Evolutionary conservation across 495 filamentous ascomycete genomes (phyloP).

Genomic region (Penicillium flavigenum): DNA sequence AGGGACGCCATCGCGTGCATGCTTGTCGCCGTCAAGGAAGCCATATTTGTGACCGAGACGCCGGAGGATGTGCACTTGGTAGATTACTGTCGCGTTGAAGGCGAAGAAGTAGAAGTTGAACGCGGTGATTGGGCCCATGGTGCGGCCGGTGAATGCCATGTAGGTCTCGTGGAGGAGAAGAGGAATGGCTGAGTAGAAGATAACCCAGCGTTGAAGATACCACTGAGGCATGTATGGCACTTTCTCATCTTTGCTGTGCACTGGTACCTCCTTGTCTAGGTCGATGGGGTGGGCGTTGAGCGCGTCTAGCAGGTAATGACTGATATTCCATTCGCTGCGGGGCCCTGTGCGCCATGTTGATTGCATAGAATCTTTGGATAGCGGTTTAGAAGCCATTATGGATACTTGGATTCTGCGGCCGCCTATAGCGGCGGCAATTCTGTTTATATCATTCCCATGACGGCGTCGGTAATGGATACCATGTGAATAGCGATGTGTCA

Average conservation of each 20-base stretch:
- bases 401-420: not conserved
- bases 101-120: conserved; percentile 42
- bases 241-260: conserved; percentile 40
- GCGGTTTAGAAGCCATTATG: conserved; percentile 29
- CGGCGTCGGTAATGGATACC: not conserved
- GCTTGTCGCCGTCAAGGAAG: conserved; percentile 35
- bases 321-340: conserved; percentile 35
- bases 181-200: conserved; percentile 40
- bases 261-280: conserved; percentile 36
- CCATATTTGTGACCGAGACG: conserved; percentile 33
- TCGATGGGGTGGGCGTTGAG: conserved; percentile 38
- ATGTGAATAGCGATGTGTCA: conserved; percentile 21
- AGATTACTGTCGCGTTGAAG: conserved; percentile 38
- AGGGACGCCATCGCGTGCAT: conserved; percentile 33
- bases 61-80: conserved; percentile 34
- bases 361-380: conserved; percentile 46
- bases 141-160: conserved; percentile 30
- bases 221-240: conserved; percentile 41
- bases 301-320: conserved; percentile 37
- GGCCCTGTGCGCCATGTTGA: conserved; percentile 42
- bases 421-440: not conserved
- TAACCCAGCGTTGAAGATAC: conserved; percentile 39
- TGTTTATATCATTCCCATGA: conserved; percentile 20
- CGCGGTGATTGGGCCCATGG: conserved; percentile 30
- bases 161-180: conserved; percentile 39